Percentiles rank a stretch among this genome's conserved stretches.
phyloP scores from a whole-genome alignment of 1,284 basidiomycete genomes.

The Salmacisia buchloeana region DNA sequence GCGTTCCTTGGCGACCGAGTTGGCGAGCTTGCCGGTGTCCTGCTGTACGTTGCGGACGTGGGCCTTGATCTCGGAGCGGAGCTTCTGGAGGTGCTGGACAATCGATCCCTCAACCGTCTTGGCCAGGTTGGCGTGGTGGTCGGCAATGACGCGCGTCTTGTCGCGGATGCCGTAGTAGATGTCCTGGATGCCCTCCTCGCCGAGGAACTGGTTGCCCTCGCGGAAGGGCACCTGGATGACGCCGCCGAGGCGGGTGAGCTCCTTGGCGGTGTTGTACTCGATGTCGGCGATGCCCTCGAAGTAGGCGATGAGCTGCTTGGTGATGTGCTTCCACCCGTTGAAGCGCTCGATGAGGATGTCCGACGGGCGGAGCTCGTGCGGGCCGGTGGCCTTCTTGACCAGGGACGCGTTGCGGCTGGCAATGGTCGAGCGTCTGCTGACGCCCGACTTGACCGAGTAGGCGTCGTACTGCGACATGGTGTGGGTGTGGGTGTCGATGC shows the following conservation, averaged over 20 bases:
- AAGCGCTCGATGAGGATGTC: constrained; percentile 91
- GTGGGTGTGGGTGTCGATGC: constrained; percentile 11
- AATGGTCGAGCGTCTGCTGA: constrained; percentile 49
- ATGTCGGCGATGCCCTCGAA: constrained; percentile 59
- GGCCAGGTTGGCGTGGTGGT: constrained; percentile 92
- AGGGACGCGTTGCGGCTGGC: constrained; percentile 51
- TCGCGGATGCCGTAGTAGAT: constrained; percentile 84
- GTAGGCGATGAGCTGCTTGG: constrained; percentile 56
- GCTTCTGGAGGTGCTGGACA: constrained; percentile 93
- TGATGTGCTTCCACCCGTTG: constrained; percentile 80
- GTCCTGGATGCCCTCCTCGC: constrained; percentile 61
- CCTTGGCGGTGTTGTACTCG: constrained; percentile 79
- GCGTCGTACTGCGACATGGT: constrained; percentile 37
- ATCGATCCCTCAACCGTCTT: constrained; percentile 95
- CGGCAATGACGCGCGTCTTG: constrained; percentile 87
- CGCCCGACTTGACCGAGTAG: constrained; percentile 43
- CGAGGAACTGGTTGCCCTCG: constrained; percentile 65
- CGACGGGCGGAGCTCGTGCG: constrained; percentile 81
- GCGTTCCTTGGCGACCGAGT: constrained; percentile 85
- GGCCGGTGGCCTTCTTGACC: constrained; percentile 53
- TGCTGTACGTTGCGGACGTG: constrained; percentile 97
- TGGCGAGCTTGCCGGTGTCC: constrained; percentile 91
- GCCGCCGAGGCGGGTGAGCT: constrained; percentile 89
- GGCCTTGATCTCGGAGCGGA: constrained; percentile 89
- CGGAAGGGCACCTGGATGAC: constrained; percentile 97